Conservation (phyloP, 2,329 filamentous ascomycete species). For the Aspergillus vadensis region DNA sequence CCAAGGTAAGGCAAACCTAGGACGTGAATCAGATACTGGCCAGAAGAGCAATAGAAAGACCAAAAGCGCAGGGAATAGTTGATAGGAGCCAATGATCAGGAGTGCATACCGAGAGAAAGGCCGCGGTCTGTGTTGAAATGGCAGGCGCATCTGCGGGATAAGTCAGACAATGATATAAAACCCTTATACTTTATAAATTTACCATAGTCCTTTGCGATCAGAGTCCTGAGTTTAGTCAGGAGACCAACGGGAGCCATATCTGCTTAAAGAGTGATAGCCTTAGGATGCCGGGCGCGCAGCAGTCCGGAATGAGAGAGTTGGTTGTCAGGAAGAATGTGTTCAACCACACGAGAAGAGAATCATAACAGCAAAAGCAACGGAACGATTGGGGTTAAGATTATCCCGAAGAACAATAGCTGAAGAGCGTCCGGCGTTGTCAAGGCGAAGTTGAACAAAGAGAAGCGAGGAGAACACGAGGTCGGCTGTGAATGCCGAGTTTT, state of each 20-base stretch:
- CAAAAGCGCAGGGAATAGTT: neutral
- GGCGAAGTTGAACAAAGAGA: conserved; percentile 6
- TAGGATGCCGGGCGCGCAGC: neutral
- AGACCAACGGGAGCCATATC: conserved; percentile 39
- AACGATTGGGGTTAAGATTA: neutral
- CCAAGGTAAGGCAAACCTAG: conserved; percentile 76
- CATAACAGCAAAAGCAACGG: neutral
- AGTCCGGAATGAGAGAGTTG: conserved; percentile 1
- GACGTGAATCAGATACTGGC: conserved; percentile 6
- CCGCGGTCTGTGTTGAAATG: conserved; percentile 40
- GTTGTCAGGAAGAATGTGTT: neutral
- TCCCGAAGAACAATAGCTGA: neutral
- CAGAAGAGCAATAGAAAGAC: neutral
- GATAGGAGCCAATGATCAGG: conserved; percentile 12
- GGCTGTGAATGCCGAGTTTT: conserved; percentile 11
- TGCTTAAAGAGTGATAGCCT: neutral
- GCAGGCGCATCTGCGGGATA: conserved; percentile 36
- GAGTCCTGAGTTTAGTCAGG: conserved; percentile 34
- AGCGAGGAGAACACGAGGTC: conserved; percentile 9
- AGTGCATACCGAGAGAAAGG: conserved; percentile 42
- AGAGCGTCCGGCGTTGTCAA: neutral
- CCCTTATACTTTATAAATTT: conserved; percentile 10
- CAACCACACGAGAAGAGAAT: neutral
- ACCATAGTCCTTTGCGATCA: conserved; percentile 38
- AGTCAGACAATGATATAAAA: conserved; percentile 12